phyloP scores from a whole-genome alignment of 2,329 filamentous ascomycete species.

The Fusarium drepaniforme region DNA sequence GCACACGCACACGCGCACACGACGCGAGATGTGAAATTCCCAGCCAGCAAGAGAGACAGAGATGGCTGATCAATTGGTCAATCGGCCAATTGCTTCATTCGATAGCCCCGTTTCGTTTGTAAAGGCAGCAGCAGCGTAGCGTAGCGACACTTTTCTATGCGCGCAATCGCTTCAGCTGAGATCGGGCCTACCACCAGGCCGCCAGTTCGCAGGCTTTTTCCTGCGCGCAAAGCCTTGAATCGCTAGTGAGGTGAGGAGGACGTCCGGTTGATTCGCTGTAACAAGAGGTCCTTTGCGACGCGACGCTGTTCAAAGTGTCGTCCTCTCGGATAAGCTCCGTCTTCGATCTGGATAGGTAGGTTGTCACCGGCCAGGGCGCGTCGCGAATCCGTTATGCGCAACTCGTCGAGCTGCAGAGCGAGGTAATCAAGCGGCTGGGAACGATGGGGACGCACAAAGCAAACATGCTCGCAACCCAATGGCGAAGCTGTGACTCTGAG shows the following conservation, averaged over 20 bases:
- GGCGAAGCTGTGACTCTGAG: slow-evolving; percentile 29
- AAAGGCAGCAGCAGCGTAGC: background rate
- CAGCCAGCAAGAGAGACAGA: background rate
- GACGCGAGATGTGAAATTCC: slow-evolving; percentile 13
- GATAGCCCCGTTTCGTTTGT: slow-evolving; percentile 2
- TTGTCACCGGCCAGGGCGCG: slow-evolving; percentile 15
- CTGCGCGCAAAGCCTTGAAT: slow-evolving; percentile 2
- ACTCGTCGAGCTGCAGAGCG: slow-evolving; percentile 19
- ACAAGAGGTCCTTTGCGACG: slow-evolving; percentile 4
- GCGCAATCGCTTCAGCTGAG: slow-evolving; percentile 18
- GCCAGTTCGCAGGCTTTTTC: slow-evolving; percentile 8
- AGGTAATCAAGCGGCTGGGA: slow-evolving; percentile 32
- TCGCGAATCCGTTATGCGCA: slow-evolving; percentile 32
- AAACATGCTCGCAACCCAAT: slow-evolving; percentile 41
- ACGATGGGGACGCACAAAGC: slow-evolving; percentile 31
- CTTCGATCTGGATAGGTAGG: slow-evolving; percentile 8
- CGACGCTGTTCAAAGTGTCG: slow-evolving; percentile 18
- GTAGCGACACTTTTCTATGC: slow-evolving; percentile 4
- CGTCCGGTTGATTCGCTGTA: background rate
- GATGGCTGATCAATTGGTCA: slow-evolving; percentile 3
- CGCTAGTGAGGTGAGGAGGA: background rate
- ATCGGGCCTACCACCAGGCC: background rate
- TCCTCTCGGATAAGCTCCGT: background rate
- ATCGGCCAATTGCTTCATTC: slow-evolving; percentile 17
- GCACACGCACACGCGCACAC: slow-evolving; percentile 18